Conservation (phyloP, 352 stramenopile species). For the Globisporangium polare region DNA sequence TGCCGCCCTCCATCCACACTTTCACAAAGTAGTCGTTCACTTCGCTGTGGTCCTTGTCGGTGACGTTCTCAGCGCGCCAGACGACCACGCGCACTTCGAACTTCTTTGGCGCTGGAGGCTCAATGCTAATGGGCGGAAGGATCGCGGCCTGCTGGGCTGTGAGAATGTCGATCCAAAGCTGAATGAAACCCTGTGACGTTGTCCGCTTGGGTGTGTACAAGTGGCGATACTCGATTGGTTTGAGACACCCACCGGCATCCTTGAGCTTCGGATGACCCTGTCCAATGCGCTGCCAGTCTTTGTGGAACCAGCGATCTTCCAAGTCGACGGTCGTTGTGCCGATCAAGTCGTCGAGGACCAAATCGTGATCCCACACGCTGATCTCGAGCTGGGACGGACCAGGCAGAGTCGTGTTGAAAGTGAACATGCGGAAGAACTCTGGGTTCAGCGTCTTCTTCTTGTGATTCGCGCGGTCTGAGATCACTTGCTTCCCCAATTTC, state of each 20-base stretch:
- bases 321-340: constrained; percentile 90
- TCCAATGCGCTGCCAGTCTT: constrained; percentile 72
- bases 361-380: constrained; percentile 74
- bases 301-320: constrained; percentile 92
- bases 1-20: constrained; percentile 79
- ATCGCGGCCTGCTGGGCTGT: constrained; percentile 59
- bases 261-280: constrained; percentile 21
- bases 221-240: constrained; percentile 88
- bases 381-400: constrained; percentile 79
- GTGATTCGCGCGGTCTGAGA: constrained; percentile 64
- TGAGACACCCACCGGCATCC: constrained; percentile 29
- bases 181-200: constrained; percentile 64
- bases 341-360: constrained; percentile 85
- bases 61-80: constrained; percentile 87
- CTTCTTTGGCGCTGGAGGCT: constrained; percentile 48
- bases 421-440: constrained; percentile 72
- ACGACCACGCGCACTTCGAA: constrained; percentile 90
- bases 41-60: constrained; percentile 64
- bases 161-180: constrained; percentile 91
- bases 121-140: constrained; percentile 65
- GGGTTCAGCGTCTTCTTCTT: constrained; percentile 77
- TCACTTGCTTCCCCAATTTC: constrained; percentile 64
- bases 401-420: constrained; percentile 63
- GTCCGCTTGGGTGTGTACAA: constrained; percentile 73
- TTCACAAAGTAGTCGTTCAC: constrained; percentile 93